These are phyloP conservation scores for Chaetomium fimeti DNA, from an alignment of 495 filamentous ascomycete genomes.

Conservation along the genomic window DNA sequence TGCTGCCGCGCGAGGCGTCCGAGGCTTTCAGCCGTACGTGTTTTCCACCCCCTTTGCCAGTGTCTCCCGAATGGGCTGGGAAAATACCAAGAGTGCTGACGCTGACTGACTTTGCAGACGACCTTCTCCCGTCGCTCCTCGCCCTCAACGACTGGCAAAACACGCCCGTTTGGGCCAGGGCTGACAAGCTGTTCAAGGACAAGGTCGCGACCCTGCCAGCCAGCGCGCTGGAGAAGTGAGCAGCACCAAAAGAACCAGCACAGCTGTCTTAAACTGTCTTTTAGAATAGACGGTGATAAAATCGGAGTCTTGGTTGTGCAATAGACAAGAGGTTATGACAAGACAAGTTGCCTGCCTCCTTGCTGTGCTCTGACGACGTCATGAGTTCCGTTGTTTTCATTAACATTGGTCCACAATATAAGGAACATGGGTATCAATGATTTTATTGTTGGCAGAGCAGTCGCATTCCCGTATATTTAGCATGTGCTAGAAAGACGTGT, in stretches of 20 bases:
- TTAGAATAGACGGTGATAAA: conserved; percentile 8
- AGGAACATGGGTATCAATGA: background rate
- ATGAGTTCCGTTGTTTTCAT: background rate
- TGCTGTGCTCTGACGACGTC: background rate
- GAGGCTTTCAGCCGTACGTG: conserved; percentile 69
- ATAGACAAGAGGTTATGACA: conserved; percentile 13
- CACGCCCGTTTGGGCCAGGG: conserved; percentile 75
- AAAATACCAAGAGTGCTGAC: background rate
- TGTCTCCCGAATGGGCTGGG: no score
- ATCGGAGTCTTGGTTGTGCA: background rate
- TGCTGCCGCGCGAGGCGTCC: conserved; percentile 81
- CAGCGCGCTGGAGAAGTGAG: conserved; percentile 41
- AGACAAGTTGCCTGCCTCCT: background rate
- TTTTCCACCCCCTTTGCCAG: background rate
- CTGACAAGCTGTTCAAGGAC: conserved; percentile 79
- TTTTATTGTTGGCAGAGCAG: background rate
- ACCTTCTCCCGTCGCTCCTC: conserved; percentile 74
- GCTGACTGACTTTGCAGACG: conserved; percentile 33
- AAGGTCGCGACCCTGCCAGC: conserved; percentile 74
- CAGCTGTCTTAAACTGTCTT: background rate
- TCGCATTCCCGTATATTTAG: conserved; percentile 7
- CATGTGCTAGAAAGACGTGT: background rate
- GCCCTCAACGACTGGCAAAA: conserved; percentile 72
- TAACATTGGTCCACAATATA: background rate
- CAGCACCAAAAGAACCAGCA: background rate